phyloP scores from a whole-genome alignment of 2,329 filamentous ascomycete genomes.

The Apiospora arundinis region DNA sequence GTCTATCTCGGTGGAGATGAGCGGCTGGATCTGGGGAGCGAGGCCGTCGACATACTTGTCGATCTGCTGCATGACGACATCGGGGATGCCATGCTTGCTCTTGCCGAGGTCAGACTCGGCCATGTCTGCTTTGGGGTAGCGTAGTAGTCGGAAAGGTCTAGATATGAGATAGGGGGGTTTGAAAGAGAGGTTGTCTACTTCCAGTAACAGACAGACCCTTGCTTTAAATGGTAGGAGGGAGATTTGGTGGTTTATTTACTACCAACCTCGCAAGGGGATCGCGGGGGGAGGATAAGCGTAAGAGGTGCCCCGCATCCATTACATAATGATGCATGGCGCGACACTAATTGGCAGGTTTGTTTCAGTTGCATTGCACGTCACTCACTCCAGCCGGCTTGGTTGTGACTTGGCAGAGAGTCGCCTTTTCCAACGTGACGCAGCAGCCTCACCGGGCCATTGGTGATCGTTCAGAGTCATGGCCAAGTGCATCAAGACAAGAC shows the following conservation, averaged over 20 bases:
- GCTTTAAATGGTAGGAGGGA: neutral
- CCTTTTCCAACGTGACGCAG: neutral
- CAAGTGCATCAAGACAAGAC: neutral
- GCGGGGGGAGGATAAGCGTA: neutral
- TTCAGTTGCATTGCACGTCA: slow-evolving; percentile 3
- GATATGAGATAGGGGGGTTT: neutral
- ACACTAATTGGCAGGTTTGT: neutral
- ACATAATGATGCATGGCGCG: slow-evolving; percentile 5
- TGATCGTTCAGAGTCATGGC: neutral
- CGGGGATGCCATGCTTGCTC: slow-evolving; percentile 38
- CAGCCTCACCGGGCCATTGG: neutral
- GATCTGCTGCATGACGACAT: slow-evolving; percentile 50
- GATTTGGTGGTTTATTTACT: slow-evolving; percentile 2
- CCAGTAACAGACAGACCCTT: neutral
- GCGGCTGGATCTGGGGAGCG: slow-evolving; percentile 52
- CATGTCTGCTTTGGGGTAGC: slow-evolving; percentile 5
- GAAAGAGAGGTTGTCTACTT: neutral
- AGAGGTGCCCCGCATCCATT: slow-evolving; percentile 8
- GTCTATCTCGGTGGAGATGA: slow-evolving; percentile 51
- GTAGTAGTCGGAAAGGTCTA: neutral
- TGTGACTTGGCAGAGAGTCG: neutral
- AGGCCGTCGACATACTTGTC: slow-evolving; percentile 56
- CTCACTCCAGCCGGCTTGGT: neutral
- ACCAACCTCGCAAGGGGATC: neutral
- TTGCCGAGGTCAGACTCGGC: slow-evolving; percentile 4